Conservation (phyloP, 192 early-diverging fungal genomes). For the Coemansia biformis region DNA sequence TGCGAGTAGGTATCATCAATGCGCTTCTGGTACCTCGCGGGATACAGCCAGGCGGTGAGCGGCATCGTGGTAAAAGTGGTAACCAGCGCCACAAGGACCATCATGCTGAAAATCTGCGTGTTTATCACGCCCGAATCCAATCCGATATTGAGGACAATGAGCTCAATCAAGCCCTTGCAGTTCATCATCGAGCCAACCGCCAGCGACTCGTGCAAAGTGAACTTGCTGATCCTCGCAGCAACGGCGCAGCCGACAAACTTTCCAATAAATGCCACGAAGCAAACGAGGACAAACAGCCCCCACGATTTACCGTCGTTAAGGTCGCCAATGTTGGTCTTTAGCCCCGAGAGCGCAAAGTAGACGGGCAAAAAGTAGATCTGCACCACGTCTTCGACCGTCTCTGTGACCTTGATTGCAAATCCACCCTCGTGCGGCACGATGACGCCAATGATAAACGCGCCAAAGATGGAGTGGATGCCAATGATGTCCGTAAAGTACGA, state of each 20-base stretch:
- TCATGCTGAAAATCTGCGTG: constrained; percentile 62
- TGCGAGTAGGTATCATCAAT: constrained; percentile 22
- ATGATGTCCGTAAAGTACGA: constrained; percentile 80
- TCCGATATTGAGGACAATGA: constrained; percentile 94
- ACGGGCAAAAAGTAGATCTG: constrained; percentile 83
- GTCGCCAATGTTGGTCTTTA: constrained; percentile 78
- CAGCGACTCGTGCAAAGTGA: constrained; percentile 77
- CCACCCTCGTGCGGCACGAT: constrained; percentile 84
- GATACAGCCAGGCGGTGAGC: constrained; percentile 67
- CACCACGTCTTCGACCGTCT: constrained; percentile 90
- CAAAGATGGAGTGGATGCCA: constrained; percentile 93
- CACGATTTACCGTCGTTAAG: constrained; percentile 67
- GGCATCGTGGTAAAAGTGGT: constrained; percentile 91
- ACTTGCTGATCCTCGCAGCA: constrained; percentile 61
- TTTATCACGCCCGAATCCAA: constrained; percentile 78
- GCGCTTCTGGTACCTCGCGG: constrained; percentile 55
- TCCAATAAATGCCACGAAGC: constrained; percentile 72
- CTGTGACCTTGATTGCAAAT: constrained; percentile 79
- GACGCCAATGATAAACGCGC: constrained; percentile 81
- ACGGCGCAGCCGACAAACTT: constrained; percentile 79
- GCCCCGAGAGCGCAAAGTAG: constrained; percentile 89
- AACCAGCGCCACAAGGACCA: constrained; percentile 75
- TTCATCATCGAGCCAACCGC: constrained; percentile 91
- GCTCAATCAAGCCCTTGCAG: constrained; percentile 91
- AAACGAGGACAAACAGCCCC: constrained; percentile 72